A percentile compares a stretch with the other conserved stretches of the same genome.
These are phyloP conservation scores for Coleophoma crateriformis DNA, from an alignment of 2,329 filamentous ascomycete genomes.

Conservation along the genomic window DNA sequence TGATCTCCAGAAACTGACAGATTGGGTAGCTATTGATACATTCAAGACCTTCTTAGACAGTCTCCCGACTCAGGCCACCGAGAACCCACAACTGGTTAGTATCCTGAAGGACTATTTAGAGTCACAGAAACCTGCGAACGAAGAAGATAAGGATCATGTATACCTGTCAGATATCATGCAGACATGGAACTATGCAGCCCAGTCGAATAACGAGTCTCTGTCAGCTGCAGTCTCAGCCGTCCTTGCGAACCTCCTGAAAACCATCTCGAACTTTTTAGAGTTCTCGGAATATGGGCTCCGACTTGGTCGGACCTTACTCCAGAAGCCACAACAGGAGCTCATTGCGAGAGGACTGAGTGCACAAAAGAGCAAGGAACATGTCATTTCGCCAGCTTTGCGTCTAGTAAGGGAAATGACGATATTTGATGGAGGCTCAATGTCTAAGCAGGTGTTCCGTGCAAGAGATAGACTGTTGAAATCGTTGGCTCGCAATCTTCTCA, in stretches of 20 bases:
- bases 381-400: constrained; percentile 84
- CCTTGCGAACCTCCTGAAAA: constrained; percentile 74
- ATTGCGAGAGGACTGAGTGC: constrained; percentile 74
- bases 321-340: constrained; percentile 74
- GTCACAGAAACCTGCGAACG: constrained; percentile 41
- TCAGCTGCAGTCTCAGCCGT: constrained; percentile 77
- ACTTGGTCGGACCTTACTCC: constrained; percentile 76
- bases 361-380: constrained; percentile 75
- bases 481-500: constrained; percentile 72
- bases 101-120: constrained; percentile 68
- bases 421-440: constrained; percentile 79
- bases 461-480: constrained; percentile 76
- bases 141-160: constrained; percentile 50
- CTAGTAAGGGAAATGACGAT: constrained; percentile 79
- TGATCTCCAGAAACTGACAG: not conserved
- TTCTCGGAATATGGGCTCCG: constrained; percentile 70
- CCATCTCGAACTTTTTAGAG: constrained; percentile 68
- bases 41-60: constrained; percentile 69
- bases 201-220: constrained; percentile 74
- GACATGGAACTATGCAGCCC: constrained; percentile 78
- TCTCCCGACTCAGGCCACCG: constrained; percentile 46
- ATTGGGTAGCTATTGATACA: constrained; percentile 53
- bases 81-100: constrained; percentile 41
- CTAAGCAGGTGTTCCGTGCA: constrained; percentile 70
- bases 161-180: constrained; percentile 79